Base-by-base conservation (phyloP, 257 asterid genomes). In the Misopates orontium region DNA sequence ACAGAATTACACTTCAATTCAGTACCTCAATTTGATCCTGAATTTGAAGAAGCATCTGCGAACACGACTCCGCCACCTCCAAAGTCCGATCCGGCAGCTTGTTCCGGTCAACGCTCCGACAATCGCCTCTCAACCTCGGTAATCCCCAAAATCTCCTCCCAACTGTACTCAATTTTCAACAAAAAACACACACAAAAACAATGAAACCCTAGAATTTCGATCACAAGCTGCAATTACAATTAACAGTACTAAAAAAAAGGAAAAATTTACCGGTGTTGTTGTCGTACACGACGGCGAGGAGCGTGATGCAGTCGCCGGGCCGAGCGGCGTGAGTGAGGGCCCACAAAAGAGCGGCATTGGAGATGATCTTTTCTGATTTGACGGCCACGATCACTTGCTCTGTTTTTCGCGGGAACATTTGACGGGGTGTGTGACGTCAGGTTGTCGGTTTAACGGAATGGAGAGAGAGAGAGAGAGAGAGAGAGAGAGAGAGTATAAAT, bases 1-100 rank as follows among this genome's bases (percentile, higher is more conserved):
- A 40, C 44, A 8, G 3, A 23, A 50, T 50, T 50, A 24, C 16
- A 68, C 78, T 64, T 28, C 7, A 57, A 36, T 60, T 47, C 41
- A 45, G 41, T 50, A 89, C 97, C 82, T 85, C 82, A 48, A 82
- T 77, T 71, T 72, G 78, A 71, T 76, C 79, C 71, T 78, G 87
- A 68, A 85, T 80, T 76, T 90, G 89, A 69, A 87, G 89, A 80
- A 87, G 94, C 97, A 90, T 87, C 75, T 85, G 84, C 66, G 97
- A 90, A 70, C 95, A 90, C 14, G 89, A 75, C 45, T 90, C 94
- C 5, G 97, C 82, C 69, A 90, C 83, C 80, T 82, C 87, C 24
- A 75, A 65, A 10, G 85, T 73, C 59, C 88, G 89, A 80, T 87
- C 94, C 64, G 85, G 83, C 20, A 77, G 63, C 52, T 68, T 65